These are phyloP conservation scores for Phaeotremella skinneri DNA, from an alignment of 768 basidiomycete genomes.

Conservation along the genomic window DNA sequence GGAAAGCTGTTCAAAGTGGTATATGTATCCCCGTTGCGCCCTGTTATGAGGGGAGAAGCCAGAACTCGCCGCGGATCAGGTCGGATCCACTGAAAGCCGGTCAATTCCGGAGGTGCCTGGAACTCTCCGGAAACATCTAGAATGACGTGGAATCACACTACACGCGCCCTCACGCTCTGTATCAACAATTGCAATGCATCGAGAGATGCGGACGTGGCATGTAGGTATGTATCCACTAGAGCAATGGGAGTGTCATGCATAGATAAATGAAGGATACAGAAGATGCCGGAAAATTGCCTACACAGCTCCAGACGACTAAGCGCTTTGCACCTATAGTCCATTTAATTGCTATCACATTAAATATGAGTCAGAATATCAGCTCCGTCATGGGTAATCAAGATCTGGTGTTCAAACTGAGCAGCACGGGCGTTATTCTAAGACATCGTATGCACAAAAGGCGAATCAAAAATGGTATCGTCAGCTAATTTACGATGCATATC, in stretches of 20 bases:
- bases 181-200: no score
- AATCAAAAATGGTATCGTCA: no score
- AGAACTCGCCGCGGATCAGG: not conserved
- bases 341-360: no score
- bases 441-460: not conserved
- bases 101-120: not conserved
- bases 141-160: conserved; percentile 17
- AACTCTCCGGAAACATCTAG: conserved; percentile 7
- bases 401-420: conserved; percentile 85
- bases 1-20: not conserved
- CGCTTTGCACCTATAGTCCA: no score
- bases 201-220: no score
- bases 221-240: no score
- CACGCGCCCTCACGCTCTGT: no score
- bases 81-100: not conserved
- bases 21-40: not conserved
- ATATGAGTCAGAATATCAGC: conserved; percentile 73
- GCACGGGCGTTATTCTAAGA: conserved; percentile 71
- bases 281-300: no score
- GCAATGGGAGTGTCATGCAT: no score
- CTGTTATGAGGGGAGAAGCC: no score
- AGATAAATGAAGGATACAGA: no score
- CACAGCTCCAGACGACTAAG: no score
- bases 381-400: conserved; percentile 74
- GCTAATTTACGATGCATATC: conserved; percentile 2